Base-by-base conservation (phyloP, 2,329 filamentous ascomycete genomes). In the Meredithiella fracta region DNA sequence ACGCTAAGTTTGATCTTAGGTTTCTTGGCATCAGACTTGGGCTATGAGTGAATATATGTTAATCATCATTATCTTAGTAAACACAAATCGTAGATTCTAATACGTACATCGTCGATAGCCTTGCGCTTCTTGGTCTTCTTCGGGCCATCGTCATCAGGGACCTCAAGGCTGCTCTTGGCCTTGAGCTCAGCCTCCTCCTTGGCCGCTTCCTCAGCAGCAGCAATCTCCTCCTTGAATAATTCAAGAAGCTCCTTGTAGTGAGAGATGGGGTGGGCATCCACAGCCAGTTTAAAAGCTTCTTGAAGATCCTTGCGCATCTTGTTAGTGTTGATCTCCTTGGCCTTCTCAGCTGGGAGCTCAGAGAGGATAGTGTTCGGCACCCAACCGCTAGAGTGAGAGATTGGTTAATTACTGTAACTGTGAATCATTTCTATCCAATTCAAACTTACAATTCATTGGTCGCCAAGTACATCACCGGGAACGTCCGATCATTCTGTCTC, bases 401-500 rank as follows among this genome's bases (percentile, higher is more conserved):
- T 2, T 44, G 2, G 40, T 44, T 20, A 44, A n/a, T n/a, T 22
- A 58, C n/a, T 5, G 17, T 20, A n/a, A n/a, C n/a, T n/a, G n/a
- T n/a, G n/a, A n/a, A n/a, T n/a, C n/a, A n/a, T n/a, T n/a, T n/a
- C n/a, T n/a, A n/a, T n/a, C n/a, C n/a, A n/a, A 40, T 20, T 40
- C 15, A 51, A 23, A 44, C 91, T 80, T 72, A 98, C 92, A 98
- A 97, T 75, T 97, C 91, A 65, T 97, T 96, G 38, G 90, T 95
- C 61, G 80, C 76, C 53, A 97, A 73, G 67, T 95, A 97, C 91
- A 97, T 96, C 65, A 97, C 82, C 3, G 91, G 87, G 67, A 89
- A 97, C 29, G 85, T 89, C 60, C 91, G 80, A 68, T 96, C 89
- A 60, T 83, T 79, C 44, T 79, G 82, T 62, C 89, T 85, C 73